phyloP scores from a whole-genome alignment of 192 early-diverging fungal species.

The Coemansia asiatica region DNA sequence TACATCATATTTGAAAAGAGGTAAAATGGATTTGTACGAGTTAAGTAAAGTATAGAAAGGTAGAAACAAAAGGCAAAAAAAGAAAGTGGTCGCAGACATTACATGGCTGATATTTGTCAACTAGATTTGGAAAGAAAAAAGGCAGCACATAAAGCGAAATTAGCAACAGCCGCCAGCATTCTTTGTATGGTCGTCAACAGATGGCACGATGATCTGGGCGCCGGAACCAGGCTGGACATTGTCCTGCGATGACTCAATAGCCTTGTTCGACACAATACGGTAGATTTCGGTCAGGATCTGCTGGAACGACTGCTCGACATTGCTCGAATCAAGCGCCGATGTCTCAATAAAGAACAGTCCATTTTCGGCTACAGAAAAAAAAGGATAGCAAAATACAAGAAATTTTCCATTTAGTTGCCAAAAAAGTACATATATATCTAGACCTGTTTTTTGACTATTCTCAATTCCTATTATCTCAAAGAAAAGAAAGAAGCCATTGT shows the following conservation, averaged over 20 bases:
- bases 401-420: background rate
- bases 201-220: slow-evolving; percentile 68
- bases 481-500: no score
- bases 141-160: slow-evolving; percentile 8
- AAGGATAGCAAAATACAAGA: background rate
- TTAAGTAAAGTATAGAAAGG: background rate
- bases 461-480: background rate
- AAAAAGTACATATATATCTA: background rate
- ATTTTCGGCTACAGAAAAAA: slow-evolving; percentile 68
- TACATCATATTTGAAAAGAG: background rate
- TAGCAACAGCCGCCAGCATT: slow-evolving; percentile 69
- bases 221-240: slow-evolving; percentile 67
- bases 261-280: slow-evolving; percentile 95
- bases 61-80: background rate
- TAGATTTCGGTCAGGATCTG: slow-evolving; percentile 93
- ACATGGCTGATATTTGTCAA: slow-evolving; percentile 1
- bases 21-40: slow-evolving; percentile 6
- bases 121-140: background rate
- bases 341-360: slow-evolving; percentile 97
- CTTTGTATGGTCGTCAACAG: slow-evolving; percentile 61
- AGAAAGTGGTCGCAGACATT: background rate
- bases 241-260: slow-evolving; percentile 78
- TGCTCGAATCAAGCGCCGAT: slow-evolving; percentile 93
- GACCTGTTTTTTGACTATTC: background rate
- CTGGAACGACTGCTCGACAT: slow-evolving; percentile 95